Evolutionary conservation across 352 stramenopile species (phyloP).

Genomic region (Blastocystis sp.): DNA sequence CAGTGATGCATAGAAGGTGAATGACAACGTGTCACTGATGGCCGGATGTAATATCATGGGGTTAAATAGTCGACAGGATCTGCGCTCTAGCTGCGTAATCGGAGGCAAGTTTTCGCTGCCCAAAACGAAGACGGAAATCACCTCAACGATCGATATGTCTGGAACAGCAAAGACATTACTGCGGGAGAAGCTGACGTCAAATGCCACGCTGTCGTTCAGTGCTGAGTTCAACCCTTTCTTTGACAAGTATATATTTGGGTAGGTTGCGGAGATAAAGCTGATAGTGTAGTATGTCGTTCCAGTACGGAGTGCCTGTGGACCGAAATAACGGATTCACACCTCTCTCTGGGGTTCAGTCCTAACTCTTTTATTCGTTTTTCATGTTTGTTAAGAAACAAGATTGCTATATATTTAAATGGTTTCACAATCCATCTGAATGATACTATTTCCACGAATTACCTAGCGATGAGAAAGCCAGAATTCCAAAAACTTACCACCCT

Average conservation of each 20-base stretch:
- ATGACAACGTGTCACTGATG: constrained; percentile 13
- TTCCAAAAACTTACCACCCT: constrained; percentile 5
- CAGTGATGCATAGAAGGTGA: background rate
- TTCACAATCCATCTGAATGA: constrained; percentile 80
- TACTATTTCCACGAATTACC: constrained; percentile 80
- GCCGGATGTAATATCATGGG: background rate
- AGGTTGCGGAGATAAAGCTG: background rate
- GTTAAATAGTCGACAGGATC: background rate
- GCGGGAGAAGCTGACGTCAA: constrained; percentile 16
- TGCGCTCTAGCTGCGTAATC: background rate
- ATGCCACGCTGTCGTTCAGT: background rate
- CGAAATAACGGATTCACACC: constrained; percentile 15
- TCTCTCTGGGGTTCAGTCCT: background rate
- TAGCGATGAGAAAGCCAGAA: background rate
- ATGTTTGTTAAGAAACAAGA: constrained; percentile 20
- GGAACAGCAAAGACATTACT: constrained; percentile 32
- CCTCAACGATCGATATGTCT: constrained; percentile 12
- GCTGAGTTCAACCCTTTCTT: constrained; percentile 47
- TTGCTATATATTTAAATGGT: constrained; percentile 63
- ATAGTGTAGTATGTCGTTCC: constrained; percentile 14
- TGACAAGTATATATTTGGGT: constrained; percentile 43
- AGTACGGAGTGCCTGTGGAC: constrained; percentile 25
- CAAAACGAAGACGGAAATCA: constrained; percentile 4
- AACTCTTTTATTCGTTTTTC: constrained; percentile 36
- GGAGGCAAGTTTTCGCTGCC: background rate